These are phyloP conservation scores for Fusarium coicis DNA, from an alignment of 2,329 filamentous ascomycete genomes.

Conservation along the genomic window DNA sequence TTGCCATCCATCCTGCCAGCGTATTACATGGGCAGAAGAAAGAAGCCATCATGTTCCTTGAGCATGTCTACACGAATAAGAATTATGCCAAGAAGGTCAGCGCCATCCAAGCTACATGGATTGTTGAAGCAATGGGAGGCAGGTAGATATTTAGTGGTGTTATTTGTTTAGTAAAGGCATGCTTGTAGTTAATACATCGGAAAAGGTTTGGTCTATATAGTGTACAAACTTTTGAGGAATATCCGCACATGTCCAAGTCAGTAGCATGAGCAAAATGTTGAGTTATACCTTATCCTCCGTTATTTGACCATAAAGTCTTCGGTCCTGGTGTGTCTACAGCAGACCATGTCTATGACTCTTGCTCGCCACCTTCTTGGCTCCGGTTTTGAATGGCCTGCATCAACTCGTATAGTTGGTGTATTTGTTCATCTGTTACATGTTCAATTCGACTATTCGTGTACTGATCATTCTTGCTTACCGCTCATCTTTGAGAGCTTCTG, in stretches of 20 bases:
- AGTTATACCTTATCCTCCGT: neutral
- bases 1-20: conserved; percentile 72
- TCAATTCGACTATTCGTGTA: neutral
- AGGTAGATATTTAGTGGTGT: conserved; percentile 23
- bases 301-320: neutral
- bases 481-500: conserved; percentile 93
- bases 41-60: conserved; percentile 75
- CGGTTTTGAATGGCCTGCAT: conserved; percentile 79
- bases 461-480: conserved; percentile 64
- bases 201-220: conserved; percentile 28
- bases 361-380: conserved; percentile 39
- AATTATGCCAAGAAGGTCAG: conserved; percentile 76
- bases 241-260: neutral
- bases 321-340: conserved; percentile 10
- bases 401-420: conserved; percentile 92
- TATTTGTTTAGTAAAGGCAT: neutral
- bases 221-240: conserved; percentile 6
- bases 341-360: conserved; percentile 38
- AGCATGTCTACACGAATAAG: conserved; percentile 73
- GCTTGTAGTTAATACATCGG: conserved; percentile 11
- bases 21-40: conserved; percentile 70
- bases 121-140: conserved; percentile 60
- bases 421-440: conserved; percentile 78
- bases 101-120: conserved; percentile 69
- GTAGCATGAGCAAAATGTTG: neutral